phyloP scores from a whole-genome alignment of 2,329 filamentous ascomycete genomes.

The Phialophora chinensis region DNA sequence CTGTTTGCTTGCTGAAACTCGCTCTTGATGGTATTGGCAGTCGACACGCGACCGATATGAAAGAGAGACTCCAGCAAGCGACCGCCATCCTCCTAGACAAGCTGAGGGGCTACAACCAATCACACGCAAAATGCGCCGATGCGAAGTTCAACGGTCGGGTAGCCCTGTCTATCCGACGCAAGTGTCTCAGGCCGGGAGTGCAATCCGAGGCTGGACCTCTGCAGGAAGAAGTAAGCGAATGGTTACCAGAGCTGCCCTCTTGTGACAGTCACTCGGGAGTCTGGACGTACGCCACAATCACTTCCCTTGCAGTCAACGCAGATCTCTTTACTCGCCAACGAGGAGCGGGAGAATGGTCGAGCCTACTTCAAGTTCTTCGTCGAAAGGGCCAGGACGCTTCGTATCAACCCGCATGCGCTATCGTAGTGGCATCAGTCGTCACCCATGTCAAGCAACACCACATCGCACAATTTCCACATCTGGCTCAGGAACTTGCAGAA shows the following conservation, averaged over 20 bases:
- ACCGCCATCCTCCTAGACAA: not conserved
- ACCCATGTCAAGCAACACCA: constrained; percentile 17
- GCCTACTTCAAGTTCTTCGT: constrained; percentile 11
- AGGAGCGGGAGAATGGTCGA: constrained; percentile 6
- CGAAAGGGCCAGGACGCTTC: not conserved
- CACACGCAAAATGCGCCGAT: not conserved
- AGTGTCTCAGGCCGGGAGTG: not conserved
- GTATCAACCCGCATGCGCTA: constrained; percentile 9
- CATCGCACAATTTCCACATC: constrained; percentile 14
- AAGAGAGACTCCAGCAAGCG: not conserved
- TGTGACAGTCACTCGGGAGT: not conserved
- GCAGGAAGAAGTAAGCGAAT: not conserved
- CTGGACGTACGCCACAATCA: constrained; percentile 15
- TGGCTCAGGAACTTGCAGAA: constrained; percentile 39
- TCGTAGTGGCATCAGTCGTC: constrained; percentile 20
- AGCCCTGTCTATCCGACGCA: not conserved
- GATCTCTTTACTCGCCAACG: constrained; percentile 18
- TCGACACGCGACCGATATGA: not conserved
- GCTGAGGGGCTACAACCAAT: not conserved
- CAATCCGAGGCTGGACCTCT: not conserved
- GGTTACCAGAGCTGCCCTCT: constrained; percentile 15
- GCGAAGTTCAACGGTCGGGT: not conserved
- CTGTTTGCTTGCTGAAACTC: not conserved
- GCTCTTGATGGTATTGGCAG: not conserved
- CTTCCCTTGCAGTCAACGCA: constrained; percentile 17